Base-by-base conservation (phyloP, 2,329 filamentous ascomycete species). In the Neonectria faginata region DNA sequence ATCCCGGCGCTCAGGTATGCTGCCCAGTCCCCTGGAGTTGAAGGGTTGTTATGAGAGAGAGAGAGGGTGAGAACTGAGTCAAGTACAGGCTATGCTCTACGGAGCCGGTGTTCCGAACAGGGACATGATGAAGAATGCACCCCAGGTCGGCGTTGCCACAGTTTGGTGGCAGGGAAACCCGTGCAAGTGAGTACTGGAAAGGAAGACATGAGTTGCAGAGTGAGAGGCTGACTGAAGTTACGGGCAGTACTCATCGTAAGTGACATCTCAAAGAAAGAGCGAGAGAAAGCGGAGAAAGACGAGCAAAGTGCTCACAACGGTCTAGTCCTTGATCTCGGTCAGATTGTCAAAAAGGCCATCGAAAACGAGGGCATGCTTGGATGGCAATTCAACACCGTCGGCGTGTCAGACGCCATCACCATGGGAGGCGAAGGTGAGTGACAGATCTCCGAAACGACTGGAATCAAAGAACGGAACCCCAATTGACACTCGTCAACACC, bases 111-210 rank as follows among this genome's bases (percentile, higher is more conserved):
- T 98, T 36, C 92, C 94, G 1, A 88, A 93, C 75, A 86, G 89
- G 73, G 85, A 96, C 60, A 89, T 90, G 74, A 97, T 98, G 92
- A 94, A 95, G 81, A 95, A 87, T 62, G 91, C 92, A 57, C 93
- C 95, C 12, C 95, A 98, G 68, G 92, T 98, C 27, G 95, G 95
- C 62, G 89, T 97, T 75, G 91, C 94, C 8, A 94, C 92, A 5
- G 92, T 97, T 5, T 97, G 94, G 94, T 98, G 94, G 94, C 94
- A 97, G 80, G 95, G 95, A 29, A 97, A 97, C 77, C 93, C 95
- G 41, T 97, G 94, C 88, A 97, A 97, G 90, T 92, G 80, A 81
- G 90, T 85, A 9, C 9, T 16, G 18, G 36, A 48, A 11, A 11
- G 11, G 52, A 2, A 20, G 4, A 25, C 16, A 14, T 16, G 36